Percentiles rank a stretch among this genome's conserved stretches.
Conservation (phyloP, 257 asterid genomes). For the Paulownia fortunei region DNA sequence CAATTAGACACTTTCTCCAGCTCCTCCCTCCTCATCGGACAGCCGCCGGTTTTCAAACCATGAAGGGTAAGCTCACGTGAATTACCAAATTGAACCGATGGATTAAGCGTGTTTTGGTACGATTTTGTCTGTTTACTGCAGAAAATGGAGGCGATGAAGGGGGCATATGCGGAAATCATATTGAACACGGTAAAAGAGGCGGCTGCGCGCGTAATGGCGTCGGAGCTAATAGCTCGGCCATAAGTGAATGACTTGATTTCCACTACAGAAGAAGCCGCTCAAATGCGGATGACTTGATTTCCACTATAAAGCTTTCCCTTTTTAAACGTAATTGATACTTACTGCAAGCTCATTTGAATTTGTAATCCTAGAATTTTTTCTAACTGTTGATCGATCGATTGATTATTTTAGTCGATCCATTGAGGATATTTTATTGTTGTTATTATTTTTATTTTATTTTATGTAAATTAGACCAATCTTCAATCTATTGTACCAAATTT, state of each 20-base stretch:
- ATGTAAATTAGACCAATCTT: too few relatives aligned
- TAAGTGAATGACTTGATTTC: too few relatives aligned
- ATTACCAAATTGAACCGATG: not conserved
- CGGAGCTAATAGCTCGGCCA: conserved; percentile 41
- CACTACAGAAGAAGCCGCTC: too few relatives aligned
- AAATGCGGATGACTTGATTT: too few relatives aligned
- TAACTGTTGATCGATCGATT: not conserved
- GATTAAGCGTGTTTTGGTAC: not conserved
- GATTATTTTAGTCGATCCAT: not conserved
- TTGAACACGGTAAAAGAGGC: conserved; percentile 51
- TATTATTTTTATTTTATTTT: not conserved
- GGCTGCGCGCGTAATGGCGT: conserved; percentile 48
- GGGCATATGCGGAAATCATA: conserved; percentile 47
- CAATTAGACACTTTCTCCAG: not conserved
- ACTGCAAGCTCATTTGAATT: not conserved
- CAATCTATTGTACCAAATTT: too few relatives aligned
- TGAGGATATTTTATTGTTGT: not conserved
- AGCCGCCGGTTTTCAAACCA: not conserved
- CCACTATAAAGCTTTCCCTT: too few relatives aligned
- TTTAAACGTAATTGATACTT: not conserved
- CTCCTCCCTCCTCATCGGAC: not conserved
- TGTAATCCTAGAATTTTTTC: not conserved
- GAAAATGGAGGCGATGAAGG: conserved; percentile 39
- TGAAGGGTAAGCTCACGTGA: not conserved
- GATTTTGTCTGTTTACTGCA: not conserved